Evolutionary conservation across 371 early-diverging fungal genomes (phyloP).

Genomic region (Mortierella sp.): DNA sequence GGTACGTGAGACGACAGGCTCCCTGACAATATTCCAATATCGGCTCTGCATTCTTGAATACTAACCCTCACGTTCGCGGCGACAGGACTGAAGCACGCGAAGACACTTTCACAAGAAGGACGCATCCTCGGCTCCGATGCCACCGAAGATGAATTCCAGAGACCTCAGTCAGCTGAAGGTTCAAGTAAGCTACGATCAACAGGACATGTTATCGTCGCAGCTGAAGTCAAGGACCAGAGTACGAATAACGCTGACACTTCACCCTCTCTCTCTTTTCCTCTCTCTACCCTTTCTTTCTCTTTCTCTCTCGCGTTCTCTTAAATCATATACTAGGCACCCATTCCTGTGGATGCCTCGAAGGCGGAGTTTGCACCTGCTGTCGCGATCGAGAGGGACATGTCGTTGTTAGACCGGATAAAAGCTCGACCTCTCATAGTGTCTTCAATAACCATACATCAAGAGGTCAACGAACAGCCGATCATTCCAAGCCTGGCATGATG

Average conservation of each 20-base stretch:
- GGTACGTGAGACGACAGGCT: too few relatives aligned
- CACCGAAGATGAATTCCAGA: conserved; percentile 21
- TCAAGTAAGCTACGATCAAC: too few relatives aligned
- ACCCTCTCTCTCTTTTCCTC: too few relatives aligned
- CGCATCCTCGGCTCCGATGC: not conserved
- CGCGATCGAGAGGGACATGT: conserved; percentile 39
- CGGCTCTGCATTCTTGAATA: not conserved
- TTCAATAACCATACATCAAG: conserved; percentile 18
- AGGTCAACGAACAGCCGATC: conserved; percentile 15
- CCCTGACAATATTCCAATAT: too few relatives aligned
- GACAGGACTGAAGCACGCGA: conserved; percentile 22
- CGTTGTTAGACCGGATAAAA: conserved; percentile 30
- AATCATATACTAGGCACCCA: not conserved
- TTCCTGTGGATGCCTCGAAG: conserved; percentile 33
- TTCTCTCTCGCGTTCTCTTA: not conserved
- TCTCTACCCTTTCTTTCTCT: not conserved
- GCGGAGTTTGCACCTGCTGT: conserved; percentile 38
- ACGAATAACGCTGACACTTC: too few relatives aligned
- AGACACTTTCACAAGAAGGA: conserved; percentile 36
- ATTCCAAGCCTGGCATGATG: conserved; percentile 11
- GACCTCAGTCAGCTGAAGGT: conserved; percentile 14
- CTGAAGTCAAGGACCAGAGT: too few relatives aligned
- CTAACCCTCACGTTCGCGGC: not conserved
- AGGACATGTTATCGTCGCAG: too few relatives aligned
- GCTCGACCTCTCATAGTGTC: conserved; percentile 13